These are phyloP conservation scores for Botryotinia convoluta DNA, from an alignment of 2,329 filamentous ascomycete genomes.

Conservation along the genomic window DNA sequence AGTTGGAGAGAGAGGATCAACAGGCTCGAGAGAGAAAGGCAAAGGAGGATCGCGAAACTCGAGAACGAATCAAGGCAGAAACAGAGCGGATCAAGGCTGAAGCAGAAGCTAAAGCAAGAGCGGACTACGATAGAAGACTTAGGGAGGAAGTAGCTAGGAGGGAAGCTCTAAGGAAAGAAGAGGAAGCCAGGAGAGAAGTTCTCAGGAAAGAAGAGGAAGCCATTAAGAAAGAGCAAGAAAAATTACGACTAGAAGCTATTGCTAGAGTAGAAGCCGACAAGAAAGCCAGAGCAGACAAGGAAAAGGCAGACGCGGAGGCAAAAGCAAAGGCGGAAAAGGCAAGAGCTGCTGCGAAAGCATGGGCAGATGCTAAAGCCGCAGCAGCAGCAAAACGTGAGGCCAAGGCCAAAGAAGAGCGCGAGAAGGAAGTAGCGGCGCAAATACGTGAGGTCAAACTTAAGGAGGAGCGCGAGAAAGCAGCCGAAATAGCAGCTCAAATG, in stretches of 20 bases:
- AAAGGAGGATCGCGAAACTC: conserved; percentile 50
- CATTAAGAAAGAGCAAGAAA: conserved; percentile 30
- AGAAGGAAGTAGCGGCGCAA: conserved; percentile 27
- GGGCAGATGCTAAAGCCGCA: conserved; percentile 1
- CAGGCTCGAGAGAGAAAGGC: conserved; percentile 32
- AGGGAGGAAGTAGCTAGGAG: conserved; percentile 33
- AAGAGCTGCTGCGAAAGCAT: conserved; percentile 14
- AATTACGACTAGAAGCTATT: conserved; percentile 29
- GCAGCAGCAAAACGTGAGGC: conserved; percentile 29
- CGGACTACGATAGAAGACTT: conserved; percentile 43
- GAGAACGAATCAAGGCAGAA: conserved; percentile 39
- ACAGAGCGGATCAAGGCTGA: conserved; percentile 38
- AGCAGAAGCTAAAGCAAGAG: conserved; percentile 48
- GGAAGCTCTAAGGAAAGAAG: conserved; percentile 28
- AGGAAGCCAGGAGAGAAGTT: conserved; percentile 32
- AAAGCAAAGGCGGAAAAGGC: conserved; percentile 36
- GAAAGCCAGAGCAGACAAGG: conserved; percentile 15
- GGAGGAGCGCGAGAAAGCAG: conserved; percentile 28
- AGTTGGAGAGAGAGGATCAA: conserved; percentile 28
- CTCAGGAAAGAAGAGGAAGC: conserved; percentile 15
- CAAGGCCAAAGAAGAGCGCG: conserved; percentile 28
- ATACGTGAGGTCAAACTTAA: conserved; percentile 38
- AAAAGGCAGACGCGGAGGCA: not conserved
- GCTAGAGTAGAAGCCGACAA: conserved; percentile 28
- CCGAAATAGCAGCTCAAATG: not conserved